These are phyloP conservation scores for Pythium utonaiense DNA, from an alignment of 352 stramenopile genomes.

Conservation along the genomic window DNA sequence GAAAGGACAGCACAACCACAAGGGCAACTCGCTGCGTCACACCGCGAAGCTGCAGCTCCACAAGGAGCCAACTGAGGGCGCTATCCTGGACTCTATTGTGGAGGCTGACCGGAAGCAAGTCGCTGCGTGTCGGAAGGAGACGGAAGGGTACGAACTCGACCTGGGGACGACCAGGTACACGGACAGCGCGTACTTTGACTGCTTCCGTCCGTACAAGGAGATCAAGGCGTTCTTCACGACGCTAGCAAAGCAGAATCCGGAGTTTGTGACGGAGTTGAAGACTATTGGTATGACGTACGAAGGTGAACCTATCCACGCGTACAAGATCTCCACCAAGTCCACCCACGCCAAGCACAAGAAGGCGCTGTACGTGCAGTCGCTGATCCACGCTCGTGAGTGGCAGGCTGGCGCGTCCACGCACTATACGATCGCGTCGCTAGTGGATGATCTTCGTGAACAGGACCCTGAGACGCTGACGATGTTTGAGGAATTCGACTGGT, in stretches of 20 bases:
- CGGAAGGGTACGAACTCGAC: constrained; percentile 40
- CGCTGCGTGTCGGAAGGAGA: constrained; percentile 37
- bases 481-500: constrained; percentile 58
- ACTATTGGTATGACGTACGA: constrained; percentile 54
- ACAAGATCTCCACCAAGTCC: constrained; percentile 46
- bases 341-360: constrained; percentile 26
- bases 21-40: neutral
- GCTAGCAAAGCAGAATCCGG: constrained; percentile 35
- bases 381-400: constrained; percentile 50
- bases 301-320: constrained; percentile 50
- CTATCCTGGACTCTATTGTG: constrained; percentile 27
- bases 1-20: constrained; percentile 3
- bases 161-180: constrained; percentile 26
- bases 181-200: constrained; percentile 64
- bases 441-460: constrained; percentile 17
- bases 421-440: constrained; percentile 22
- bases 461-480: constrained; percentile 6
- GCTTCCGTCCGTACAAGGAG: constrained; percentile 59
- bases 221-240: constrained; percentile 61
- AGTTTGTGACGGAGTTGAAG: constrained; percentile 50
- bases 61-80: neutral
- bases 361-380: constrained; percentile 53
- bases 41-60: constrained; percentile 25
- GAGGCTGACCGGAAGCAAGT: constrained; percentile 44
- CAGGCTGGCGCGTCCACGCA: constrained; percentile 20